Percentiles rank a stretch among this genome's conserved stretches.
These are phyloP conservation scores for Cicer arietinum DNA, from an alignment of 306 rosid genomes.

Conservation along the genomic window DNA sequence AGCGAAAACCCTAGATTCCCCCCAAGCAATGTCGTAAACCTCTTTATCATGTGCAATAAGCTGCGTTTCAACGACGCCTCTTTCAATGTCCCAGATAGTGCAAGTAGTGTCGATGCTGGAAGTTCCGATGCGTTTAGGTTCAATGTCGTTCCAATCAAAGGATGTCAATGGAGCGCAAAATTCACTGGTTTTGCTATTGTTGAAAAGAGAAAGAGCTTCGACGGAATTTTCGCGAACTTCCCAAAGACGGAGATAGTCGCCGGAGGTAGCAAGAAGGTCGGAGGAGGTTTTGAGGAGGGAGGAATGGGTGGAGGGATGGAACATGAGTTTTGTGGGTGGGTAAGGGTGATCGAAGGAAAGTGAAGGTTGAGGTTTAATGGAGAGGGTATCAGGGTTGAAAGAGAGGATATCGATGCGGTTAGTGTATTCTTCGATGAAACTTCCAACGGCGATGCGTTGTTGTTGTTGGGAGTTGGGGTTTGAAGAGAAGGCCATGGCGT, in stretches of 20 bases:
- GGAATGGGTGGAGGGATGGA: slow-evolving; percentile 66
- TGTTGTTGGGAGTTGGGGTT: slow-evolving; percentile 42
- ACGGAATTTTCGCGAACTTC: slow-evolving; percentile 67
- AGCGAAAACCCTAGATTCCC: slow-evolving; percentile 88
- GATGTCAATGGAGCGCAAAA: slow-evolving; percentile 94
- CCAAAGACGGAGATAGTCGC: slow-evolving; percentile 99
- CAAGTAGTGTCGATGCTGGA: slow-evolving; percentile 97
- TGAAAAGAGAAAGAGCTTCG: slow-evolving; percentile 72
- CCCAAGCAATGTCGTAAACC: slow-evolving; percentile 96
- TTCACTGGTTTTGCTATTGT: slow-evolving; percentile 86
- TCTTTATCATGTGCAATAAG: slow-evolving; percentile 97
- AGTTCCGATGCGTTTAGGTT: slow-evolving; percentile 81
- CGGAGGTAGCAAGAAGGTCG: slow-evolving; percentile 90
- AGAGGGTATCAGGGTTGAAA: slow-evolving; percentile 75
- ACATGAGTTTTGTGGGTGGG: slow-evolving; percentile 97
- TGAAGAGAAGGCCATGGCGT: slow-evolving; percentile 75
- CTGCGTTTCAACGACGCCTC: slow-evolving; percentile 84
- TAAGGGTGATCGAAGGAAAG: slow-evolving; percentile 97
- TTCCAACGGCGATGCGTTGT: slow-evolving; percentile 78
- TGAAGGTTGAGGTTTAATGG: slow-evolving; percentile 57
- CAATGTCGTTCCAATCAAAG: slow-evolving; percentile 95
- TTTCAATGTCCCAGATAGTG: slow-evolving; percentile 90
- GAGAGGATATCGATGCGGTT: slow-evolving; percentile 85
- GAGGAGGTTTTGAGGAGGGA: slow-evolving; percentile 48
- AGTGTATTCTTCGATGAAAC: slow-evolving; percentile 81